phyloP scores from a whole-genome alignment of 805 yeast genomes.

The Cyberlindnera mississippiensis region DNA sequence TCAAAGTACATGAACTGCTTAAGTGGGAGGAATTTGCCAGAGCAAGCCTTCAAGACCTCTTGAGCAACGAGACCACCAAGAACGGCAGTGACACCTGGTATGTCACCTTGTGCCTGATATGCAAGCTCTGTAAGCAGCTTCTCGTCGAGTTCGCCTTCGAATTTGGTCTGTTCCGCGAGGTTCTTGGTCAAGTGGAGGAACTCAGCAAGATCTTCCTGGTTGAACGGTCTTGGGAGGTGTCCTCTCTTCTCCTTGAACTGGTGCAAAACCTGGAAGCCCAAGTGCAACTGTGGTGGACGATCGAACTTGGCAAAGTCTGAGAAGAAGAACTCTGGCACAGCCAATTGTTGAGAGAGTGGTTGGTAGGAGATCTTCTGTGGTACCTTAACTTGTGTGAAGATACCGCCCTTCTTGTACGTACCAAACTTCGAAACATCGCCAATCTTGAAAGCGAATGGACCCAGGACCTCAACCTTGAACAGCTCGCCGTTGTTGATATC shows the following conservation, averaged over 20 bases:
- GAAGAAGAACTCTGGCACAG: conserved; percentile 70
- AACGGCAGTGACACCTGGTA: conserved; percentile 86
- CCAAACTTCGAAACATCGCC: conserved; percentile 54
- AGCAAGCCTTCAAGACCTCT: conserved; percentile 91
- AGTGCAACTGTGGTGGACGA: conserved; percentile 83
- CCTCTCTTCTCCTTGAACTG: conserved; percentile 62
- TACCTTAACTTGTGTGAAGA: conserved; percentile 87
- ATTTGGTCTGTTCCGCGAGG: conserved; percentile 50
- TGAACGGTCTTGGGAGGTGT: conserved; percentile 70
- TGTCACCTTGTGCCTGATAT: conserved; percentile 85
- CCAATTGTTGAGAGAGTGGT: conserved; percentile 58
- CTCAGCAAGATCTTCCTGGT: conserved; percentile 70
- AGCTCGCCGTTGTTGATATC: conserved; percentile 71
- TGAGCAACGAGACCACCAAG: conserved; percentile 95
- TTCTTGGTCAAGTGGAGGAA: conserved; percentile 55
- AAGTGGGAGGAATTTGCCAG: conserved; percentile 93
- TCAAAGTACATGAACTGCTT: conserved; percentile 92
- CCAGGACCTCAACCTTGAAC: conserved; percentile 76
- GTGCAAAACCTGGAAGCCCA: conserved; percentile 88
- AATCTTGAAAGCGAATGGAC: conserved; percentile 91
- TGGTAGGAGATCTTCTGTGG: conserved; percentile 65
- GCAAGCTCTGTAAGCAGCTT: conserved; percentile 68
- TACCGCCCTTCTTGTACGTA: conserved; percentile 75
- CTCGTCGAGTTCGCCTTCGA: conserved; percentile 63
- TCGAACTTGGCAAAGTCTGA: conserved; percentile 95